phyloP scores from a whole-genome alignment of 2,329 filamentous ascomycete species.

The Phyllosticta citrichinensis region DNA sequence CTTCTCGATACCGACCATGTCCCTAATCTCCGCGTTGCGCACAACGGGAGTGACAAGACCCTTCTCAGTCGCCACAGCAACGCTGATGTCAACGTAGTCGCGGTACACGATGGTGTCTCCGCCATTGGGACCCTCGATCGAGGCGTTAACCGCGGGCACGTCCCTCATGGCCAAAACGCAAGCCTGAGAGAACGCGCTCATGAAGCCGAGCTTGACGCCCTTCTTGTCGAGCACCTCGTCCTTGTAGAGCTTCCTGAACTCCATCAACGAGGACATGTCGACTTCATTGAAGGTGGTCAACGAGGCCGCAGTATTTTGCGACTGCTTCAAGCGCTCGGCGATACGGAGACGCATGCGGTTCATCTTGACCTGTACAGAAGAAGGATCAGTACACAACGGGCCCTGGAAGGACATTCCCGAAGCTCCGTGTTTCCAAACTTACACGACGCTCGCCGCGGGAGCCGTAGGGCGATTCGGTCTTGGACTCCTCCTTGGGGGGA shows the following conservation, averaged over 20 bases:
- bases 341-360: conserved; percentile 98
- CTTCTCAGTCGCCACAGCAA: conserved; percentile 95
- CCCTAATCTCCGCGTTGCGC: conserved; percentile 80
- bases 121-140: conserved; percentile 88
- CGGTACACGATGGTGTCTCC: conserved; percentile 97
- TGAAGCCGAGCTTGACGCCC: conserved; percentile 97
- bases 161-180: conserved; percentile 88
- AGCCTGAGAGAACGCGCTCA: conserved; percentile 93
- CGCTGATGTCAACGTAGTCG: conserved; percentile 95
- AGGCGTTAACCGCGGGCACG: conserved; percentile 88
- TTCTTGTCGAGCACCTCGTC: conserved; percentile 93
- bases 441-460: conserved; percentile 81
- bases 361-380: conserved; percentile 75
- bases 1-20: conserved; percentile 81
- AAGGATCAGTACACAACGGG: not conserved
- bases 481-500: conserved; percentile 21
- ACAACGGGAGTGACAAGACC: conserved; percentile 94
- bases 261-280: conserved; percentile 96
- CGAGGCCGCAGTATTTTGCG: conserved; percentile 94
- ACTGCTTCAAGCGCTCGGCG: conserved; percentile 96
- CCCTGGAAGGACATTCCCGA: not conserved
- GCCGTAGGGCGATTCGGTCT: conserved; percentile 42
- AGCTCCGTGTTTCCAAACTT: conserved; percentile 30
- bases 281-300: conserved; percentile 99
- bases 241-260: conserved; percentile 95